phyloP scores from a whole-genome alignment of 495 filamentous ascomycete genomes.

The Xylaria cubensis region DNA sequence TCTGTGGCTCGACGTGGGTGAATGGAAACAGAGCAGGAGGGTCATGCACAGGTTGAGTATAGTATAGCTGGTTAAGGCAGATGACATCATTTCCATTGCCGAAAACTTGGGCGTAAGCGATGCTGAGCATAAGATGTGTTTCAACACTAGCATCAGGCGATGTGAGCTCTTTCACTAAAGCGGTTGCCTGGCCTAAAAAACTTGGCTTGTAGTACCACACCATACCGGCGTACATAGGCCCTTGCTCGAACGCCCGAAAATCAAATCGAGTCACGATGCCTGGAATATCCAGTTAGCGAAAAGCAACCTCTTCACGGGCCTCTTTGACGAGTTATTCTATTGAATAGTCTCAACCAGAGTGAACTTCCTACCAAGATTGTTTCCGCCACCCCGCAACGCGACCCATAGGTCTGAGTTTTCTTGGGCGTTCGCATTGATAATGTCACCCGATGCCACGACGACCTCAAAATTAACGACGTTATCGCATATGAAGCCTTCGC shows the following conservation, averaged over 20 bases:
- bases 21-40: slow-evolving; percentile 28
- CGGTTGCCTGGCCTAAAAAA: background rate
- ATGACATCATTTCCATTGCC: background rate
- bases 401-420: slow-evolving; percentile 58
- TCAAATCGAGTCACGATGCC: slow-evolving; percentile 57
- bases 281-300: background rate
- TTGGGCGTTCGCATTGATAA: slow-evolving; percentile 48
- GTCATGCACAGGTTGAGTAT: slow-evolving; percentile 27
- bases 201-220: slow-evolving; percentile 20
- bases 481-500: slow-evolving; percentile 49
- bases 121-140: background rate
- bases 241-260: slow-evolving; percentile 28
- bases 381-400: slow-evolving; percentile 59
- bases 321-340: no score
- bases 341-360: no score
- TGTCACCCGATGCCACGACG: slow-evolving; percentile 51
- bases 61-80: slow-evolving; percentile 31
- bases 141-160: background rate
- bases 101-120: background rate
- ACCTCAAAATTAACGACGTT: slow-evolving; percentile 50
- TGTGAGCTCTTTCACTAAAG: background rate
- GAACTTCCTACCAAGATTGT: slow-evolving; percentile 45
- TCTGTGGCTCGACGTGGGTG: slow-evolving; percentile 25
- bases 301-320: no score
- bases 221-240: slow-evolving; percentile 18